Base-by-base conservation (phyloP, 495 filamentous ascomycete genomes). In the Antarctomyces pellizariae region DNA sequence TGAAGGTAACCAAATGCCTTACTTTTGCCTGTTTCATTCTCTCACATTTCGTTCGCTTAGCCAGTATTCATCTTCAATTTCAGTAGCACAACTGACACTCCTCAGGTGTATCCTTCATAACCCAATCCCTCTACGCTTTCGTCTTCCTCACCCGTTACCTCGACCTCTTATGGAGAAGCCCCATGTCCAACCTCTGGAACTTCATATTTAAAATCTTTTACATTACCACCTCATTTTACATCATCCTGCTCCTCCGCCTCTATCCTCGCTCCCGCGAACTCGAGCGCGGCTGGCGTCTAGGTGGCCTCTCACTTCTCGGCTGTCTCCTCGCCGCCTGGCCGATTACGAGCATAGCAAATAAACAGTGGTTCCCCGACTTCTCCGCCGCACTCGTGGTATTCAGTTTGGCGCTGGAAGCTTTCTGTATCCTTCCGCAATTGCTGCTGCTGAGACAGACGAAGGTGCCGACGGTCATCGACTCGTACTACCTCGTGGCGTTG, bases 381-480 rank as follows among this genome's bases (percentile, higher is more conserved):
- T 22, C n/a, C n/a, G n/a, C n/a, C n/a, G n/a, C n/a, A n/a, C n/a
- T n/a, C n/a, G n/a, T n/a, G n/a, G n/a, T n/a, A n/a, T n/a, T n/a
- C n/a, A 89, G 77, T 7, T 66, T 83, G 18, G 71, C 86, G 28
- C 68, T 95, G 28, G 89, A 97, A 49, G 82, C 80, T 13, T 63
- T 91, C 25, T 79, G 71, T 45, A 67, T 95, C 7, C 62, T 95
- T 9, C 89, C 89, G 0, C 86, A 97, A 40, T 67, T 95, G 0
- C 59, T 92, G 7, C 66, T 95, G 13, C 67, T 95, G 13, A 75
- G 86, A 24, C 80, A 95, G 44, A 95, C 86, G 12, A 79, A 70
- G 17, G 80, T 93, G 2, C 89, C 86, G 2, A 95, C 89, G 7
- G 86, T 91, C 19, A 83, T 97, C 49, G 78, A 90, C 41, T 86